These are phyloP conservation scores for Paraphaeosphaeria minitans DNA, from an alignment of 2,329 filamentous ascomycete genomes.

Conservation along the genomic window DNA sequence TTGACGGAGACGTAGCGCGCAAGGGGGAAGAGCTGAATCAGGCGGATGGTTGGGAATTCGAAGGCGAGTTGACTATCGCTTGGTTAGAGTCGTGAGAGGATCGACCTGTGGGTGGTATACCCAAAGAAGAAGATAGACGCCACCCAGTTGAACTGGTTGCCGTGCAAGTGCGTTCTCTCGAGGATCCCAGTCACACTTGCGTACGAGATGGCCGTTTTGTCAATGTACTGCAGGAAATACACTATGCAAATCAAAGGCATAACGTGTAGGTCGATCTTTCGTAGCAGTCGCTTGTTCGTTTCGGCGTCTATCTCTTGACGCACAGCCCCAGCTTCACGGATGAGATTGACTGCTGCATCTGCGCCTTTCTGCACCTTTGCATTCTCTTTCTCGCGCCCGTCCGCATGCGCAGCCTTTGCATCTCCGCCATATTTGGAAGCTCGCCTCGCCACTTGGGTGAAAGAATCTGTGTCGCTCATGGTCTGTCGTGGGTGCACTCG, in stretches of 20 bases:
- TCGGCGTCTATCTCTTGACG: conserved; percentile 13
- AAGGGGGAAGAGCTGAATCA: conserved; percentile 17
- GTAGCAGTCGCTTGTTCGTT: conserved; percentile 13
- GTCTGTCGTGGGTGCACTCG: not conserved
- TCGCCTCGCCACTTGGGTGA: not conserved
- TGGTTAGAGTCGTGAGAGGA: not conserved
- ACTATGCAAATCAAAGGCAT: conserved; percentile 18
- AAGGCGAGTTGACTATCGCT: conserved; percentile 16
- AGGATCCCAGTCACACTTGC: conserved; percentile 32
- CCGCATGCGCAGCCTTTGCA: not conserved
- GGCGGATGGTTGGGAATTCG: conserved; percentile 20
- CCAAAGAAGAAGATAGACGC: conserved; percentile 51
- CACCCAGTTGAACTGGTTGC: conserved; percentile 54
- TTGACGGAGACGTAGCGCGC: conserved; percentile 22
- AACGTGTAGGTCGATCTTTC: conserved; percentile 16
- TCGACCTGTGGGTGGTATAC: conserved; percentile 31
- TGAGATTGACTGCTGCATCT: conserved; percentile 19
- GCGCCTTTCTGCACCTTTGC: conserved; percentile 6
- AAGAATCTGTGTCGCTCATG: conserved; percentile 7
- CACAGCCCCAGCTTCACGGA: conserved; percentile 14
- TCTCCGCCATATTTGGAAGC: not conserved
- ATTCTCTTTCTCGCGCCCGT: not conserved
- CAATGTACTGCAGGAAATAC: conserved; percentile 19
- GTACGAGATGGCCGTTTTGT: conserved; percentile 26
- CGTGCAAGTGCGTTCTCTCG: conserved; percentile 42